Conservation (phyloP, 345 rosid species). For the Dimocarpus longan region DNA sequence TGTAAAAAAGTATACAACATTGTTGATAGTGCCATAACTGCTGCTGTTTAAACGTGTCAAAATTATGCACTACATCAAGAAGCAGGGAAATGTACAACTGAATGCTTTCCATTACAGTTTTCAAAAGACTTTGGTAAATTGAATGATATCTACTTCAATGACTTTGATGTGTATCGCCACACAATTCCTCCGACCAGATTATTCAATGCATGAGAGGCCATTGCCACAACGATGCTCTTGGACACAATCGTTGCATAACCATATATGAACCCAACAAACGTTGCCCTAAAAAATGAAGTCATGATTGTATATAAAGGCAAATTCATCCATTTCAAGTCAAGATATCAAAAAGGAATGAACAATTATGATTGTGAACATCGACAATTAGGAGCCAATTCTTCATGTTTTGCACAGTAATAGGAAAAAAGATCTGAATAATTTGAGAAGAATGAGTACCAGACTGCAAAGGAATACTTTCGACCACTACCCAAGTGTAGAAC, state of each 20-base stretch:
- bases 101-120: neutral
- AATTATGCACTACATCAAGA: too few relatives aligned
- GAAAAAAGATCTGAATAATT: neutral
- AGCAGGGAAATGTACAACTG: neutral
- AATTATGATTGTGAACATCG: neutral
- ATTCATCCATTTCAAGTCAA: neutral
- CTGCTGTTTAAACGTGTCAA: too few relatives aligned
- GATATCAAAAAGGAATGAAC: neutral
- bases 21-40: too few relatives aligned
- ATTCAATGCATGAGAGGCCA: constrained; percentile 78
- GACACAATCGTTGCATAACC: constrained; percentile 69
- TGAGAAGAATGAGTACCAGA: constrained; percentile 55
- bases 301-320: neutral
- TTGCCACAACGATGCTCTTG: constrained; percentile 65
- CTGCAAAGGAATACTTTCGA: constrained; percentile 81
- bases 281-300: constrained; percentile 60
- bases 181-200: constrained; percentile 75
- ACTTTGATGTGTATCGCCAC: constrained; percentile 64
- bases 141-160: constrained; percentile 15
- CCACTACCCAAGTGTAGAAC: constrained; percentile 79
- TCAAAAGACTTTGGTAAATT: neutral
- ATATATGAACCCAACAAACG: constrained; percentile 70
- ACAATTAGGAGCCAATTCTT: neutral
- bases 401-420: neutral
- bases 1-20: too few relatives aligned